These are phyloP conservation scores for Arthrobotrys sphaeroides DNA, from an alignment of 2,329 filamentous ascomycete genomes.

Conservation along the genomic window DNA sequence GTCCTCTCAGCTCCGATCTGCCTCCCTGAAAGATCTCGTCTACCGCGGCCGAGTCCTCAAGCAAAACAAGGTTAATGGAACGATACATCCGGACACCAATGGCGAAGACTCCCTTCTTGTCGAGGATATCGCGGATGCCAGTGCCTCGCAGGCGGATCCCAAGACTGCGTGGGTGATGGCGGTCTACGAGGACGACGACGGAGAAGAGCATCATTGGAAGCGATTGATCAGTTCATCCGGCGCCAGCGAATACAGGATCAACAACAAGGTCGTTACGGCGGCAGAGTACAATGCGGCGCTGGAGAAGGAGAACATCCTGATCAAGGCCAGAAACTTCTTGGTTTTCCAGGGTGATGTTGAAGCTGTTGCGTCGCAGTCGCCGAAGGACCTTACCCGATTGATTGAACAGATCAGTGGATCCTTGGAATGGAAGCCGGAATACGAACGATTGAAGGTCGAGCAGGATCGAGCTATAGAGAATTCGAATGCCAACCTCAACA, in stretches of 20 bases:
- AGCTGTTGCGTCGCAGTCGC: conserved; percentile 92
- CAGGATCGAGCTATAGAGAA: conserved; percentile 88
- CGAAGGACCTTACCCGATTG: conserved; percentile 88
- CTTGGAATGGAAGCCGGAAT: conserved; percentile 91
- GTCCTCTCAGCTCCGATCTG: conserved; percentile 94
- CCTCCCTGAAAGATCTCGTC: conserved; percentile 91
- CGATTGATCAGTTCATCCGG: conserved; percentile 88
- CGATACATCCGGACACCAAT: conserved; percentile 70
- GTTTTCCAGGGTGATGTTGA: conserved; percentile 99
- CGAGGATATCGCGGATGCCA: conserved; percentile 67
- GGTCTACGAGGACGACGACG: conserved; percentile 93
- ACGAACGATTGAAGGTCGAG: conserved; percentile 87
- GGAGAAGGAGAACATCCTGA: conserved; percentile 93
- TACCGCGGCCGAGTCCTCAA: conserved; percentile 89
- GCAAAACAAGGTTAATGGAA: conserved; percentile 81
- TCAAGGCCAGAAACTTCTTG: conserved; percentile 96
- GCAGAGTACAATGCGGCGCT: conserved; percentile 93
- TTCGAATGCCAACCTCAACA: conserved; percentile 85
- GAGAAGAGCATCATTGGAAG: conserved; percentile 92
- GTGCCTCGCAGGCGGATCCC: conserved; percentile 79
- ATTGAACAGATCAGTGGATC: conserved; percentile 99
- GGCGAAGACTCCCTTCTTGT: conserved; percentile 71
- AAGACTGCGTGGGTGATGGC: conserved; percentile 99
- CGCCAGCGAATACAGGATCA: conserved; percentile 95
- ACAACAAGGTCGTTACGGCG: conserved; percentile 86